Evolutionary conservation across 1,284 basidiomycete genomes (phyloP).

Genomic region (Boletellus dicymbophilus): DNA sequence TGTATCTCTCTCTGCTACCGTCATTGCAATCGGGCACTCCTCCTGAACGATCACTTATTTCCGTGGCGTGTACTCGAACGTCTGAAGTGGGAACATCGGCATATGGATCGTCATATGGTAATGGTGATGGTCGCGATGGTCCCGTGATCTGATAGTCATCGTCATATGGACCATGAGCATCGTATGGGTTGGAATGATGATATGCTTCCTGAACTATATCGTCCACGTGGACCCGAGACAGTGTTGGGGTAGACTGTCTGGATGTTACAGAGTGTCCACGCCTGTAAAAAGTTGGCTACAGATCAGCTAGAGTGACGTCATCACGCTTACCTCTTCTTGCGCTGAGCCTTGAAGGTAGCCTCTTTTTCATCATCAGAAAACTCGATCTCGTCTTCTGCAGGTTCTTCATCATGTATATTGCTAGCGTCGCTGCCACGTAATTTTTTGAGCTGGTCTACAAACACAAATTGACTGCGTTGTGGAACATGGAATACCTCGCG

Average conservation of each 20-base stretch:
- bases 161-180: conserved; percentile 65
- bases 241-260: conserved; percentile 53
- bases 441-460: conserved; percentile 63
- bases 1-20: conserved; percentile 8
- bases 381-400: conserved; percentile 81
- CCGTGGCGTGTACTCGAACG: conserved; percentile 1
- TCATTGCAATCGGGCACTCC: conserved; percentile 30
- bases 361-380: conserved; percentile 93
- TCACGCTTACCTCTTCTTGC: conserved; percentile 54
- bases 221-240: conserved; percentile 54
- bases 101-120: conserved; percentile 79
- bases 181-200: conserved; percentile 59
- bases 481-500: conserved; percentile 80
- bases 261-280: conserved; percentile 51
- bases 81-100: conserved; percentile 47
- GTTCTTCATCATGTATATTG: conserved; percentile 89
- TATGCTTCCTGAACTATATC: conserved; percentile 49
- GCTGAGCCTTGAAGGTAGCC: conserved; percentile 59
- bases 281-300: conserved; percentile 35
- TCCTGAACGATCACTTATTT: conserved; percentile 1
- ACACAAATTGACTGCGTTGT: conserved; percentile 75
- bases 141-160: conserved; percentile 52
- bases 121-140: conserved; percentile 58
- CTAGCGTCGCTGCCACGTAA: conserved; percentile 89
- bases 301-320: conserved; percentile 2